Base-by-base conservation (phyloP, 371 early-diverging fungal genomes). In the Rhizoclosmatium hyalinum region DNA sequence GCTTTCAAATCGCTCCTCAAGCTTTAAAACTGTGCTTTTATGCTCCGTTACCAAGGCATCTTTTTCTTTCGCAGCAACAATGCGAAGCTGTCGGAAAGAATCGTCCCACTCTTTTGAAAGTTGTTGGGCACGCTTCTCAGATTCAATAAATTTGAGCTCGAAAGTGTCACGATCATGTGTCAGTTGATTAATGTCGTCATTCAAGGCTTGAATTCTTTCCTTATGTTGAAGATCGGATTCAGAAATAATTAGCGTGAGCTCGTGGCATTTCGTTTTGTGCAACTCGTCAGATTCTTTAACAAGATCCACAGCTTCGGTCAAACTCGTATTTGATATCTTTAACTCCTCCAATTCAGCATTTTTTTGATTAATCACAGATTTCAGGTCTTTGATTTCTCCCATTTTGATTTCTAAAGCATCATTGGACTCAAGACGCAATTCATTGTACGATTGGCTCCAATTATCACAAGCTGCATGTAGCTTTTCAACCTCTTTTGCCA, bases 391-490 rank as follows among this genome's bases (percentile, higher is more conserved):
- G 45, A 66, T 47, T n/a, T 66, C 67, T 3, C 24, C 45, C 50
- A 66, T 17, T n/a, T 19, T 44, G 10, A 14, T 10, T 12, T 66
- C 53, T 44, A 50, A 14, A n/a, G n/a, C 19, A 39, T 66, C 67
- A 24, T 50, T 50, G 53, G 47, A 17, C 21, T 17, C 21, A 5
- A 66, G 41, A 8, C 67, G 67, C 12, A 66, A 39, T 24, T 66
- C 67, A 46, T 66, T 66, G 39, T 66, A 66, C n/a, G 53, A 50
- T 21, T 66, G 67, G 10, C 53, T 44, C 67, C 67, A 66, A 47
- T 66, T 66, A 39, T 66, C 67, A 39, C 67, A 66, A 39, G 67
- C 67, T 10, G 67, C 67, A 50, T 54, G 67, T 19, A 66, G 67
- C 10, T 50, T 44, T 19, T 66, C 67, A 3, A 24, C 21, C 47